Evolutionary conservation across 2,329 filamentous ascomycete genomes (phyloP).

Genomic region (Fusarium denticulatum): DNA sequence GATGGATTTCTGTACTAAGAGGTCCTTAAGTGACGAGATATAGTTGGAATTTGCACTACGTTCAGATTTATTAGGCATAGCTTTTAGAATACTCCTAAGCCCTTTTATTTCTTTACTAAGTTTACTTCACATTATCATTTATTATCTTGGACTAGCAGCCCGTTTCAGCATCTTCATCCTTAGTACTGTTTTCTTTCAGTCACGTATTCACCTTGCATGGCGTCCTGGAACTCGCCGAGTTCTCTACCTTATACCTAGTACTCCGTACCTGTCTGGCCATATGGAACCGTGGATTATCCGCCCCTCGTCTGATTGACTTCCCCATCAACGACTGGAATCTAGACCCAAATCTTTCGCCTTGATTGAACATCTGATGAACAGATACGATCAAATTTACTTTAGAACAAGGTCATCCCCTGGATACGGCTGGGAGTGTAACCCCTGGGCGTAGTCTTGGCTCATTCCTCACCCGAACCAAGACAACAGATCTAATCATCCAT

Average conservation of each 20-base stretch:
- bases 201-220: background rate
- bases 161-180: background rate
- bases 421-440: background rate
- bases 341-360: constrained; percentile 16
- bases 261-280: background rate
- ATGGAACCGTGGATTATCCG: constrained; percentile 16
- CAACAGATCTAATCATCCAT: background rate
- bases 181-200: background rate
- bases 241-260: background rate
- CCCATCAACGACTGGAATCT: constrained; percentile 32
- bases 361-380: constrained; percentile 6
- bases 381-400: constrained; percentile 1
- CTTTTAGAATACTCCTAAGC: background rate
- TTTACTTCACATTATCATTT: background rate
- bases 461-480: background rate
- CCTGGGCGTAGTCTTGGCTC: background rate
- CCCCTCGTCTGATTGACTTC: constrained; percentile 9
- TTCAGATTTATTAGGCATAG: background rate
- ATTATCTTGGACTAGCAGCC: too few species aligned
- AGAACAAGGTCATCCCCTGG: background rate
- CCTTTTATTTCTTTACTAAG: background rate
- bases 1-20: constrained; percentile 13
- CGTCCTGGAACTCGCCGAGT: constrained; percentile 7
- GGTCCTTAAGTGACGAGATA: background rate
- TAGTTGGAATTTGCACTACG: background rate